Conservation (phyloP, 1,284 basidiomycete genomes). For the Naganishia sp. region DNA sequence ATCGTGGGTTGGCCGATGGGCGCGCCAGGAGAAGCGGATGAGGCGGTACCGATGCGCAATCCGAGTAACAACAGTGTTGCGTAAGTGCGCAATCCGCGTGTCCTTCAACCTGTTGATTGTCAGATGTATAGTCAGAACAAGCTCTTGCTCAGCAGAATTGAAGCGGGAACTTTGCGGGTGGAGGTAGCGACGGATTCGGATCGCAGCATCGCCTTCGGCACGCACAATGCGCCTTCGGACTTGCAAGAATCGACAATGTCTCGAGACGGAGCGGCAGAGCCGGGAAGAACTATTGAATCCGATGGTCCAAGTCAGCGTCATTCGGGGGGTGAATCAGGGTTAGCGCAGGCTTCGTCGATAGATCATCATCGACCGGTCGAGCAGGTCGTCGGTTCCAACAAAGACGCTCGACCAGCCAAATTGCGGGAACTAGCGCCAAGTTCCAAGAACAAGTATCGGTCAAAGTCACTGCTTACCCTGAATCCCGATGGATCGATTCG, state of each 20-base stretch:
- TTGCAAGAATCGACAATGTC: not conserved
- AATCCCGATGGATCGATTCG: conserved; percentile 33
- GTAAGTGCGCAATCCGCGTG: conserved; percentile 6
- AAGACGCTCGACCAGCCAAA: not conserved
- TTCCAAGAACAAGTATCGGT: conserved; percentile 22
- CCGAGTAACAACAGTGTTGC: conserved; percentile 34
- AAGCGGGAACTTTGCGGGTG: conserved; percentile 30
- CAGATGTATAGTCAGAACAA: conserved; percentile 29
- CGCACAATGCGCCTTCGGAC: not conserved
- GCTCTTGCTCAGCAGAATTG: conserved; percentile 28
- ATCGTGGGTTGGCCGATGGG: conserved; percentile 34
- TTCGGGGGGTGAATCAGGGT: not conserved
- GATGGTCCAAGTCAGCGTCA: not conserved
- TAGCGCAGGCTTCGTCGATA: not conserved
- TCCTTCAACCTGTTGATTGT: not conserved
- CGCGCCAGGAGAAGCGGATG: conserved; percentile 15
- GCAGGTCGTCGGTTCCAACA: not conserved
- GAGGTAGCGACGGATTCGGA: conserved; percentile 28
- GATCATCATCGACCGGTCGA: not conserved
- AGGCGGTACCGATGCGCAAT: conserved; percentile 33
- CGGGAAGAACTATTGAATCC: too few species aligned
- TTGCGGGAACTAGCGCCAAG: not conserved
- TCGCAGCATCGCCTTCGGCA: not conserved
- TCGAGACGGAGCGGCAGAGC: conserved; percentile 1
- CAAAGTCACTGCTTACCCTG: conserved; percentile 31